Conservation (phyloP, 345 rosid genomes). For the Moricandia moricandioides region DNA sequence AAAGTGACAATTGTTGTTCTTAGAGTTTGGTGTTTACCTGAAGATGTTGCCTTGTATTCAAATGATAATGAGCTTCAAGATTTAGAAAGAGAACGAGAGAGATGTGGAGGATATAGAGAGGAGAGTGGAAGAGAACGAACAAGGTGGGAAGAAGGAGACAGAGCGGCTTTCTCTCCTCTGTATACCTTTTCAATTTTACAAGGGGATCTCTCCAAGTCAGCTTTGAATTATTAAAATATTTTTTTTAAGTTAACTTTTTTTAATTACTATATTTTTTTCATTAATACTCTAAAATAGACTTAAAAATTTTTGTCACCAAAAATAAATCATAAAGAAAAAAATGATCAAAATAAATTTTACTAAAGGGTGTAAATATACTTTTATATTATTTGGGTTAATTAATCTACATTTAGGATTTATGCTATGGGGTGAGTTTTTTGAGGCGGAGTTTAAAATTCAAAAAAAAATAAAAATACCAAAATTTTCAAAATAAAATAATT, state of each 20-base stretch:
- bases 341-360: no score
- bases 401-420: no score
- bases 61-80: slow-evolving; percentile 11
- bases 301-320: no score
- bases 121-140: not conserved
- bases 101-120: not conserved
- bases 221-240: not conserved
- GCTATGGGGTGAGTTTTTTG: no score
- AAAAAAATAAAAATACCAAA: no score
- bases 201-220: not conserved
- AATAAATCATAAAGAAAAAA: no score
- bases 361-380: no score
- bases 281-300: no score
- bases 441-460: no score
- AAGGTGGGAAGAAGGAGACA: not conserved
- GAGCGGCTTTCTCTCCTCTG: not conserved
- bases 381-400: no score
- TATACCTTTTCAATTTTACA: not conserved
- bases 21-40: slow-evolving; percentile 24
- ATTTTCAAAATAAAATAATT: no score
- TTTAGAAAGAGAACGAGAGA: not conserved
- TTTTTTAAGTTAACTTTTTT: no score
- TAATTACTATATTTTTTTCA: not conserved
- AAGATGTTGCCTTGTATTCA: not conserved
- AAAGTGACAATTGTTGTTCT: slow-evolving; percentile 6